Base-by-base conservation (phyloP, 805 yeast species). In the Suhomyces canberraensis region DNA sequence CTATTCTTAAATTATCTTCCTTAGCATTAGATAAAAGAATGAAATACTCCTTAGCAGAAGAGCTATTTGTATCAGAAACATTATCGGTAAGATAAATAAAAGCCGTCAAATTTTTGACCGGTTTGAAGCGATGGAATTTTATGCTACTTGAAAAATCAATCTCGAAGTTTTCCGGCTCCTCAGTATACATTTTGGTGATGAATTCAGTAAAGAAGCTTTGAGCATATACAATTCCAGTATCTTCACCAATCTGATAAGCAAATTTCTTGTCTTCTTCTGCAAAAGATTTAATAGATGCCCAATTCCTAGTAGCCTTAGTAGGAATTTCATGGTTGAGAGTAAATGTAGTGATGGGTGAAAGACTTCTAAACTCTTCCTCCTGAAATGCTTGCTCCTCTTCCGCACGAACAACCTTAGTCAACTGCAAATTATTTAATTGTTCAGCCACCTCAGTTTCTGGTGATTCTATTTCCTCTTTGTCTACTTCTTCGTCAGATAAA, bases 1-100 rank as follows among this genome's bases (percentile, higher is more conserved):
- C n/a, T n/a, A n/a, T n/a, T n/a, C n/a, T n/a, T n/a, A n/a, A n/a
- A 18, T 34, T 34, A 28, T 34, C 26, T n/a, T 19, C n/a, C 16
- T 5, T 16, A 15, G 15, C 5, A 11, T 34, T 25, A 21, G 14
- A 25, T 21, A 11, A 11, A 8, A 16, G 7, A 13, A 59, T 35
- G n/a, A 57, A 36, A 36, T 55, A 60, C 6, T 52, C 55, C 1
- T 69, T 69, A 3, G 58, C 9, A 7, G 7, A 7, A 7, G 22
- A 7, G 7, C 8, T 7, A 20, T 7, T 7, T 7, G 7, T 9
- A 7, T 7, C 9, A 13, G 26, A 24, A 24, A 24, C 14, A 24
- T 8, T 6, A n/a, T 8, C 6, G 5, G 7, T n/a, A 13, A 24
- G 14, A 6, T 8, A 24, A 24, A n/a, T 8, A 20, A 20, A 9